Evolutionary conservation across 352 stramenopile species (phyloP).

Genomic region (Pythium coloratum): DNA sequence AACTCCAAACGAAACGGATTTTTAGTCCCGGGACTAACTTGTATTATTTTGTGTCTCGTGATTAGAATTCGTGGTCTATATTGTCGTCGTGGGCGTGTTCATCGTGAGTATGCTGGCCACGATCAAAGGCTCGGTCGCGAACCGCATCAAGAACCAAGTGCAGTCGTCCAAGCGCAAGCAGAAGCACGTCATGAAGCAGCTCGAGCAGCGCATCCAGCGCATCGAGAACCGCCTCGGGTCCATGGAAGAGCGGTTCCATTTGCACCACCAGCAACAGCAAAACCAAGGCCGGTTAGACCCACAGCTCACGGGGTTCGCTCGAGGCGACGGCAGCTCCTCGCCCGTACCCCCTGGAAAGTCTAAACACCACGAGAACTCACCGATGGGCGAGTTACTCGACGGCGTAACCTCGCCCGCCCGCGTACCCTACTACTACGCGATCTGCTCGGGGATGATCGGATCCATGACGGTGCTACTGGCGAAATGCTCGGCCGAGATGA

Average conservation of each 20-base stretch:
- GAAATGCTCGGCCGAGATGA: constrained; percentile 87
- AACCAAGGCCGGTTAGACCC: constrained; percentile 3
- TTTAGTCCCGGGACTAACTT: constrained; percentile 6
- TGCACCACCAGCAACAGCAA: constrained; percentile 25
- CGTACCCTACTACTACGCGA: constrained; percentile 86
- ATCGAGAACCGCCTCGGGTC: constrained; percentile 66
- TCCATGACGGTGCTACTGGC: constrained; percentile 83
- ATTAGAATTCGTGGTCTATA: constrained; percentile 54
- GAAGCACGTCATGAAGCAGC: constrained; percentile 81
- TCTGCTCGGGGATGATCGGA: constrained; percentile 84
- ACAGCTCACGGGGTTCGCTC: constrained; percentile 8
- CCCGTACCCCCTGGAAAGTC: constrained; percentile 22
- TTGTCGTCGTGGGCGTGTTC: constrained; percentile 69
- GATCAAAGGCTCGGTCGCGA: constrained; percentile 86
- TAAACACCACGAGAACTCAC: constrained; percentile 26
- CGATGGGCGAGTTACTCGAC: constrained; percentile 37
- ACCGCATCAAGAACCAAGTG: constrained; percentile 85
- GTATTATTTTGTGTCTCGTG: background rate
- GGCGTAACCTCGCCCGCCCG: constrained; percentile 35
- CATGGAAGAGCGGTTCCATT: constrained; percentile 63
- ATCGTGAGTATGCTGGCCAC: constrained; percentile 83
- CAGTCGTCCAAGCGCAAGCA: constrained; percentile 80
- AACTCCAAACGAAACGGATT: too few relatives aligned
- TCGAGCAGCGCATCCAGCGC: constrained; percentile 62
- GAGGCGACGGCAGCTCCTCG: constrained; percentile 21